Evolutionary conservation across 2,329 filamentous ascomycete species (phyloP).

Genomic region (Trichoderma sp.): DNA sequence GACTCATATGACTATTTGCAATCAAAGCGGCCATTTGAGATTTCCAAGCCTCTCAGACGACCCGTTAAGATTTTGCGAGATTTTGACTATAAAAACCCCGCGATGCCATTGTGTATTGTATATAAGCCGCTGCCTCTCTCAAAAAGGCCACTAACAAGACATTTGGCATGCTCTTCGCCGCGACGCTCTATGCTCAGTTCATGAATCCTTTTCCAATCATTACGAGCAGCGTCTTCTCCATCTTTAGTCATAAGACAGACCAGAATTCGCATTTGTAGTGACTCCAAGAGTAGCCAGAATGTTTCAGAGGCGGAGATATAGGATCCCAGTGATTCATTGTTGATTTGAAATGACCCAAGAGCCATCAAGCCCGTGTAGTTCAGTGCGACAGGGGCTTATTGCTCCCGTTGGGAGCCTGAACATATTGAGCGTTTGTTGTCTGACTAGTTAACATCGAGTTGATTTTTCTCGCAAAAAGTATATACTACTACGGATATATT

Average conservation of each 20-base stretch:
- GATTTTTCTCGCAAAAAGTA: too few relatives aligned
- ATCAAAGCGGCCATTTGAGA: not conserved
- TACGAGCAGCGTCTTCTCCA: not conserved
- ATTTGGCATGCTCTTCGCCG: not conserved
- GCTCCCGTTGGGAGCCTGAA: not conserved
- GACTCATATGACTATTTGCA: not conserved
- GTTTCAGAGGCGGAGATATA: not conserved
- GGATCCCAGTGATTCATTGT: not conserved
- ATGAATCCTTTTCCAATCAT: not conserved
- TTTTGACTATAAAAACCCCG: not conserved
- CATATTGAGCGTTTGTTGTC: not conserved
- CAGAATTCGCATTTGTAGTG: not conserved
- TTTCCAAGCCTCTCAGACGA: not conserved
- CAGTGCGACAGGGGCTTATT: not conserved
- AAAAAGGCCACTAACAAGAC: too few relatives aligned
- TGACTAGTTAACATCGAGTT: not conserved
- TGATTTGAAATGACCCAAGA: not conserved
- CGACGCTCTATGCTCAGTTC: not conserved
- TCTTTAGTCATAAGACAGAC: not conserved
- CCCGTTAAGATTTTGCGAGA: not conserved
- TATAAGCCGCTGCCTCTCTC: too few relatives aligned
- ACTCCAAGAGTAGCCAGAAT: not conserved
- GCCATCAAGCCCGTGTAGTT: not conserved
- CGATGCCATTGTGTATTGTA: not conserved
- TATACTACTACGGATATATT: not conserved